Conservation (phyloP, 768 basidiomycete genomes). For the Boletus barrowsii region DNA sequence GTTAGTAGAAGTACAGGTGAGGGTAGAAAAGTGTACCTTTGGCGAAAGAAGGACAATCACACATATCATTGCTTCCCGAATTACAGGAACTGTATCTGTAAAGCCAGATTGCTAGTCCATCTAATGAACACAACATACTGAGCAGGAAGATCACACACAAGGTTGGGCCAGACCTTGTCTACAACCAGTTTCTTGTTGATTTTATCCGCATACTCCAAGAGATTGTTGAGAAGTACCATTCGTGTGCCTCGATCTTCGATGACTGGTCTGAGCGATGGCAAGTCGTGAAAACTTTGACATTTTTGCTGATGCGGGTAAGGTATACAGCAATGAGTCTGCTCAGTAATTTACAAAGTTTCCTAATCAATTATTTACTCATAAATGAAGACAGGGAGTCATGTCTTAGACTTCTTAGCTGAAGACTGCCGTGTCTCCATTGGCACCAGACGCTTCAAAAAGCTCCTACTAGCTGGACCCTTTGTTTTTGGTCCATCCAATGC, state of each 20-base stretch:
- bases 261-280: no score
- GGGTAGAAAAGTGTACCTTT: slow-evolving; percentile 48
- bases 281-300: no score
- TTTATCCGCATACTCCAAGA: slow-evolving; percentile 81
- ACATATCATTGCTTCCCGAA: slow-evolving; percentile 92
- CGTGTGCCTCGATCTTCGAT: slow-evolving; percentile 92
- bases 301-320: no score
- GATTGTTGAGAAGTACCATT: slow-evolving; percentile 88
- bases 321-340: no score
- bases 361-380: no score
- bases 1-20: not conserved
- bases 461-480: no score
- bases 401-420: no score
- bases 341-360: no score
- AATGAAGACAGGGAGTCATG: no score
- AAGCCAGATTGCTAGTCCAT: slow-evolving; percentile 85
- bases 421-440: no score
- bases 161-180: slow-evolving; percentile 89
- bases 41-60: slow-evolving; percentile 80
- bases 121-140: not conserved
- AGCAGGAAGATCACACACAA: slow-evolving; percentile 46
- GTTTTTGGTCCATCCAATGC: no score
- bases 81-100: slow-evolving; percentile 88
- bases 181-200: slow-evolving; percentile 81
- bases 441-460: no score